Base-by-base conservation (phyloP, 257 asterid genomes). In the Thymus quinquecostatus region DNA sequence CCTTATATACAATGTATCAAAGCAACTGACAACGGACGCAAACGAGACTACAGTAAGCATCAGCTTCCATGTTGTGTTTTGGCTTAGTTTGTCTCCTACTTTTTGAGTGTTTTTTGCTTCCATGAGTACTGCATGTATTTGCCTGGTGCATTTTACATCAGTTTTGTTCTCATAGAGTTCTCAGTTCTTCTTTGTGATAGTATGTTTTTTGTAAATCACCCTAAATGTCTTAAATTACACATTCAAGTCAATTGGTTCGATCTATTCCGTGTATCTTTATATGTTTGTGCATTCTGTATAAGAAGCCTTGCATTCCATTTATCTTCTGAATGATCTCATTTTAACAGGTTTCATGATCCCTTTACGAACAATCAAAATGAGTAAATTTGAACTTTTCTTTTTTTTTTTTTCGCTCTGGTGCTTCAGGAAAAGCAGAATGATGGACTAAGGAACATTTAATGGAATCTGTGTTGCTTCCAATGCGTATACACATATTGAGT, bases 21-120 rank as follows among this genome's bases (percentile, higher is more conserved):
- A 81, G 79, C 96, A 89, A 82, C 77, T 93, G 79, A 93, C 97
- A 40, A 36, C 50, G 34, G 96, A 96, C 29, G 91, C 97, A 71
- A 73, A 84, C 54, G 90, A 83, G 81, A 86, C 68, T 59, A 78
- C 79, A 50, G 97, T 93, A 91, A 86, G 96, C 71, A 73, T 68
- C 68, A 51, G 54, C 57, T 65, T 69, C 64, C 64, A 47, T 5
- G 49, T 61, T 55, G 62, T 49, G 58, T 38, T 63, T 75, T 64
- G 45, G 62, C 75, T 54, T 69, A 66, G 21, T 65, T 64, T 75
- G 44, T 60, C 65, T 48, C 63, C 48, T 14, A n/a, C 36, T 32
- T 50, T 64, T 13, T n/a, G 13, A 56, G 62, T 38, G 41, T 64
- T 70, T 28, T 59, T 43, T 75, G 72, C 27, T 3, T 57, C 50